Conservation (phyloP, 2,329 filamentous ascomycete genomes). For the Daldinia sp. region DNA sequence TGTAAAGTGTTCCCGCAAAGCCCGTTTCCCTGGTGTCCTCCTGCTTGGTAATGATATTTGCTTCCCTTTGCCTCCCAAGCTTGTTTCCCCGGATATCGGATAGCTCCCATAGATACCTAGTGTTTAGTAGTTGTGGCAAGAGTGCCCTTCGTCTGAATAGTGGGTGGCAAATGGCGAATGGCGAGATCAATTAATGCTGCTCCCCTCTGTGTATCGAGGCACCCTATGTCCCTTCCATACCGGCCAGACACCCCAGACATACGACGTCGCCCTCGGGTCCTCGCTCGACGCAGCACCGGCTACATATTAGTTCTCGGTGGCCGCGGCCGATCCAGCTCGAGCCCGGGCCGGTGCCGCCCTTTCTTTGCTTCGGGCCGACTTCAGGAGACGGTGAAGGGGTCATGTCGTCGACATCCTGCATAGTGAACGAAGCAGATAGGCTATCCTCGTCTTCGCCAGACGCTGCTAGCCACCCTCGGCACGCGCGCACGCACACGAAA, state of each 20-base stretch:
- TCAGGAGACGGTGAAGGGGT: constrained; percentile 23
- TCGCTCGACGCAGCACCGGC: constrained; percentile 72
- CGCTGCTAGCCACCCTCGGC: constrained; percentile 58
- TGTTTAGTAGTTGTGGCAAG: not conserved
- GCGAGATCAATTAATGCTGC: not conserved
- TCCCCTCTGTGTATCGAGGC: constrained; percentile 5
- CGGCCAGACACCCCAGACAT: constrained; percentile 68
- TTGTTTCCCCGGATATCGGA: not conserved
- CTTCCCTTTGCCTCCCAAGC: too few species aligned
- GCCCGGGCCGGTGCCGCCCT: constrained; percentile 49
- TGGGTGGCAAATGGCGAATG: not conserved
- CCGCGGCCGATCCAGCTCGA: constrained; percentile 48
- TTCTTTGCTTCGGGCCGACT: constrained; percentile 31
- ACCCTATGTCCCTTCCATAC: constrained; percentile 51
- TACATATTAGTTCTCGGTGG: constrained; percentile 67
- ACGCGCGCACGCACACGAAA: constrained; percentile 73
- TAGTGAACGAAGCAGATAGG: constrained; percentile 57
- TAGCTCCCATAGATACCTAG: not conserved
- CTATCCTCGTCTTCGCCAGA: constrained; percentile 48
- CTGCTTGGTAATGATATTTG: not conserved
- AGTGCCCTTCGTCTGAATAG: not conserved
- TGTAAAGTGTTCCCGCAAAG: not conserved
- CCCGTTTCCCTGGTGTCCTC: not conserved
- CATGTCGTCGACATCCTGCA: constrained; percentile 58
- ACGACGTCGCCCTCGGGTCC: constrained; percentile 71